Percentiles rank a stretch among this genome's conserved stretches.
Conservation (phyloP, 192 early-diverging fungal genomes). For the Coemansia sp. region DNA sequence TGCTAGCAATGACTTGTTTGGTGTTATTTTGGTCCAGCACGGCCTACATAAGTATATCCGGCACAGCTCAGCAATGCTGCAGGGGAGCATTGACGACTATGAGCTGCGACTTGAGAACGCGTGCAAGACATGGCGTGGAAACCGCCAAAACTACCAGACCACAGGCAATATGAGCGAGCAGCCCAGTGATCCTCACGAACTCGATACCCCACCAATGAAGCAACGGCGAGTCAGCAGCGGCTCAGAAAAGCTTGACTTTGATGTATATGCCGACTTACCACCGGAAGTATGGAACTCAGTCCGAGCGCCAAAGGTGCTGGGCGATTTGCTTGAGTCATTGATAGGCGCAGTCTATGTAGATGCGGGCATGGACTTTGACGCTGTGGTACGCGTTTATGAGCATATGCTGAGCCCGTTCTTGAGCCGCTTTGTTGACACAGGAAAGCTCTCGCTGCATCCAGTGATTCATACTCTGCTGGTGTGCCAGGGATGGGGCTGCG, state of each 20-base stretch:
- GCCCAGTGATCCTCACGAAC: background rate
- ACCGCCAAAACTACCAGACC: constrained; percentile 2
- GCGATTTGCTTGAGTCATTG: constrained; percentile 86
- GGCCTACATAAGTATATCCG: constrained; percentile 67
- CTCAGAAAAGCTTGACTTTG: background rate
- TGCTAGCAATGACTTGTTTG: constrained; percentile 84
- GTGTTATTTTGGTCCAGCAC: constrained; percentile 61
- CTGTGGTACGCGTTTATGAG: constrained; percentile 50
- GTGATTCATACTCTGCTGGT: constrained; percentile 45
- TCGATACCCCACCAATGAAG: background rate
- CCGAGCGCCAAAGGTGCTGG: constrained; percentile 83
- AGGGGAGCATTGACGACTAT: constrained; percentile 60
- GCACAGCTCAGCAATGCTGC: constrained; percentile 60
- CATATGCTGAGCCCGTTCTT: constrained; percentile 43
- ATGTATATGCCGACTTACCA: constrained; percentile 40
- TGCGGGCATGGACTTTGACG: constrained; percentile 62
- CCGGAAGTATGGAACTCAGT: constrained; percentile 76
- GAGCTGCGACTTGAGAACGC: constrained; percentile 48
- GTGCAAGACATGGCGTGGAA: constrained; percentile 18
- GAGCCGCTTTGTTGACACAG: constrained; percentile 50
- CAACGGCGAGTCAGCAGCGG: background rate
- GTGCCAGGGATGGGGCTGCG: constrained; percentile 52
- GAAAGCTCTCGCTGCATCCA: constrained; percentile 45
- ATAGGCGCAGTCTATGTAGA: constrained; percentile 87
- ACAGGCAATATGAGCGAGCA: background rate